These are phyloP conservation scores for Hondaea fermentalgiana DNA, from an alignment of 108 stramenopile species.

Conservation along the genomic window DNA sequence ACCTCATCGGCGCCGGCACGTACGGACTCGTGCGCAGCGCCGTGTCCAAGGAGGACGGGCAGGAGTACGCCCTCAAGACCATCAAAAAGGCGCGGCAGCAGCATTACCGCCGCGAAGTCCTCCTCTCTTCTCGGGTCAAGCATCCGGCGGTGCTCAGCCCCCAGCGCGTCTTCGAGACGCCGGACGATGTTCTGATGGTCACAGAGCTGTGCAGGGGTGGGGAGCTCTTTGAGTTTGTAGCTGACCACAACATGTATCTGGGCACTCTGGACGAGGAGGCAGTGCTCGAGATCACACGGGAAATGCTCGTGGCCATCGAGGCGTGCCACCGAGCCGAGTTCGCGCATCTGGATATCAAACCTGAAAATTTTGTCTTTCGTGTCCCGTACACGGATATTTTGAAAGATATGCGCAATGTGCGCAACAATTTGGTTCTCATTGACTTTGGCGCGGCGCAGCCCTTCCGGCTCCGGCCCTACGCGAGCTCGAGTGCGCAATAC, in stretches of 20 bases:
- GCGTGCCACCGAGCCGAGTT: not conserved
- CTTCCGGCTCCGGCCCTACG: not conserved
- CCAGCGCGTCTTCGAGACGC: not conserved
- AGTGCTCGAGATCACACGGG: conserved; percentile 2
- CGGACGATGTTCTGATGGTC: not conserved
- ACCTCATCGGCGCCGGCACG: not conserved
- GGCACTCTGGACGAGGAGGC: not conserved
- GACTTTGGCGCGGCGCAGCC: conserved; percentile 17
- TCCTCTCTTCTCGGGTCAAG: not conserved
- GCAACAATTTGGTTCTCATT: not conserved
- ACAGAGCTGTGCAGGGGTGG: conserved; percentile 1
- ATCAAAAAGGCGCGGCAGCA: not conserved
- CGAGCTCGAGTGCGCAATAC: not conserved
- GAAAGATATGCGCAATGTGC: not conserved
- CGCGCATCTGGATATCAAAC: conserved; percentile 9
- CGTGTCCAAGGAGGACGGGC: not conserved
- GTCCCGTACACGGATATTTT: not conserved
- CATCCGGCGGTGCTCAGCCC: not conserved
- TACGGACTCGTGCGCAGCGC: not conserved
- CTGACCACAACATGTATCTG: conserved; percentile 9
- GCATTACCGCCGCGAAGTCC: not conserved
- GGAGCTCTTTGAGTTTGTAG: conserved; percentile 11
- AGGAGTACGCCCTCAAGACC: not conserved
- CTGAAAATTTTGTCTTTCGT: conserved; percentile 13
- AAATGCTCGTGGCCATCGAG: conserved; percentile 1